A percentile compares a stretch with the other conserved stretches of the same genome.
Evolutionary conservation across 2,329 filamentous ascomycete genomes (phyloP).

Genomic region (Aphanoascus verrucosus): DNA sequence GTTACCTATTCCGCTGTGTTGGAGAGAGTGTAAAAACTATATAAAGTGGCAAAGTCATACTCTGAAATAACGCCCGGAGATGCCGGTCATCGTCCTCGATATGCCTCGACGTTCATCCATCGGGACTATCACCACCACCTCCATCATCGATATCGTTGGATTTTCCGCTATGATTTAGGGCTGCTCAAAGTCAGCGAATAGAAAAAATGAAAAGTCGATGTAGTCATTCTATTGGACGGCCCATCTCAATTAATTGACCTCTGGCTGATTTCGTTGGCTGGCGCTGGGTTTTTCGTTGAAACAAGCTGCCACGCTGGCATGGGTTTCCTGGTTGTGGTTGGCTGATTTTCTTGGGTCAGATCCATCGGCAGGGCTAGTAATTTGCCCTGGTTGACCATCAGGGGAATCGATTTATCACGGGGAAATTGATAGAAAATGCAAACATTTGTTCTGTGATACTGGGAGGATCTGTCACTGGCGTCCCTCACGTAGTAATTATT

Average conservation of each 20-base stretch:
- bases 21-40: too few species aligned
- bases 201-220: background rate
- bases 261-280: background rate
- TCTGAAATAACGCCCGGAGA: background rate
- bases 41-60: too few species aligned
- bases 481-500: too few species aligned
- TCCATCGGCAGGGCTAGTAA: background rate
- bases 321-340: background rate
- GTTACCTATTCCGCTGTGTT: too few species aligned
- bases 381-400: background rate
- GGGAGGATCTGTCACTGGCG: too few species aligned
- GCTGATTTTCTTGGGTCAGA: background rate
- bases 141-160: background rate
- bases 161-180: background rate
- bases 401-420: background rate
- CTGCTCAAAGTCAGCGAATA: background rate
- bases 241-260: background rate
- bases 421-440: too few species aligned
- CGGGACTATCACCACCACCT: background rate
- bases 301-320: constrained; percentile 12
- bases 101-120: background rate
- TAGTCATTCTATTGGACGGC: too few species aligned
- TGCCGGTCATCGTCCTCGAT: too few species aligned
- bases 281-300: background rate
- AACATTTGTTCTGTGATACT: too few species aligned